These are phyloP conservation scores for Solanum ossicruentum DNA, from an alignment of 257 asterid genomes.

Conservation along the genomic window DNA sequence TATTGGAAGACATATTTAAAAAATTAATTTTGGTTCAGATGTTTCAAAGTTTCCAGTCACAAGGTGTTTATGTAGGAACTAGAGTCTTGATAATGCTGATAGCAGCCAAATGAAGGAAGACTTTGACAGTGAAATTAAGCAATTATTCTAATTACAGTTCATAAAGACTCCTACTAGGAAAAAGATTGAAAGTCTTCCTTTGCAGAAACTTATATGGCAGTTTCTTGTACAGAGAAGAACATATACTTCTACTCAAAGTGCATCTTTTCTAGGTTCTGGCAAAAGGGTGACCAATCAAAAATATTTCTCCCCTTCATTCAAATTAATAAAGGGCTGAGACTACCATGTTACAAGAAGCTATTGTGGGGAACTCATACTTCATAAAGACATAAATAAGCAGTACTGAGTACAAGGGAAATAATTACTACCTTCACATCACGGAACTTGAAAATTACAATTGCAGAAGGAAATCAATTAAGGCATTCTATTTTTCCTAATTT, in stretches of 20 bases:
- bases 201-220: neutral
- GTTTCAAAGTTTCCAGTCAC: neutral
- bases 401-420: neutral
- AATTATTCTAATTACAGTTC: neutral
- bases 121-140: neutral
- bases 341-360: neutral
- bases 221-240: neutral
- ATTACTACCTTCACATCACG: neutral
- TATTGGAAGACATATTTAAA: neutral
- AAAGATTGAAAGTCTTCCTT: neutral
- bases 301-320: neutral
- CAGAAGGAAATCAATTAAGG: neutral
- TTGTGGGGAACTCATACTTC: neutral
- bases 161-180: neutral
- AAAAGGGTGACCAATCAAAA: neutral
- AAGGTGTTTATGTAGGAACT: neutral
- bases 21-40: neutral
- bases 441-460: neutral
- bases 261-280: neutral
- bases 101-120: neutral
- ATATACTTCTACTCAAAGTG: neutral
- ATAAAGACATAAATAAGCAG: neutral
- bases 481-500: neutral
- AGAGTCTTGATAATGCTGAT: neutral
- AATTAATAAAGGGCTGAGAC: neutral